Conservation (phyloP, 2,329 filamentous ascomycete genomes). For the Juglanconis oblonga region DNA sequence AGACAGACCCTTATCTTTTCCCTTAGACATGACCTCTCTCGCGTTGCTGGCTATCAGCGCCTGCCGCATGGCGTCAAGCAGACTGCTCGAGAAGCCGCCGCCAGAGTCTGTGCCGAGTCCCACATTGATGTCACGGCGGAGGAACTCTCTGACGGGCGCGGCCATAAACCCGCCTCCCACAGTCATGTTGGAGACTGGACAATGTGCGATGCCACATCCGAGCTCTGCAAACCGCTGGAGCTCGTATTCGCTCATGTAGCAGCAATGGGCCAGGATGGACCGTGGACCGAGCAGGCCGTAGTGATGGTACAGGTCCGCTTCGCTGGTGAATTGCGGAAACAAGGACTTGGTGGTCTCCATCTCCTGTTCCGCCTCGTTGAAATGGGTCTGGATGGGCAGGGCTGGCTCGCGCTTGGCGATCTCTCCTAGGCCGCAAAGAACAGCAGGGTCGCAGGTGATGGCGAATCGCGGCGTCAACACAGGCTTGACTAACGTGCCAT, state of each 20-base stretch:
- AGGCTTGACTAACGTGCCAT: conserved; percentile 40
- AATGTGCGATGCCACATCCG: conserved; percentile 60
- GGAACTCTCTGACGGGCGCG: conserved; percentile 56
- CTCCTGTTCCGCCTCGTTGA: conserved; percentile 63
- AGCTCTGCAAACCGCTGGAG: conserved; percentile 42
- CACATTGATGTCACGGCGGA: conserved; percentile 59
- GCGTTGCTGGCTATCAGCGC: conserved; percentile 55
- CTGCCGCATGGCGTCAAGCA: conserved; percentile 57
- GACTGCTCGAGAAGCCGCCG: conserved; percentile 59
- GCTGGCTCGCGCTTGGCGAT: conserved; percentile 46
- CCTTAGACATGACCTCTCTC: conserved; percentile 37
- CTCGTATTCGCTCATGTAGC: conserved; percentile 57
- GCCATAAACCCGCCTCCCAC: conserved; percentile 61
- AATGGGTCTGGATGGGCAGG: conserved; percentile 63
- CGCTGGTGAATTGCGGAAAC: conserved; percentile 54
- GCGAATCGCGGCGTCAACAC: conserved; percentile 60
- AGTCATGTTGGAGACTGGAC: conserved; percentile 63
- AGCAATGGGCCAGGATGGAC: conserved; percentile 66
- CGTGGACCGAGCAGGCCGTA: conserved; percentile 52
- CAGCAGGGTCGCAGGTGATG: conserved; percentile 53
- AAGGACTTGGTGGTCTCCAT: conserved; percentile 51
- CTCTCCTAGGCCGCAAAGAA: conserved; percentile 54
- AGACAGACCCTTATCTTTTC: conserved; percentile 42
- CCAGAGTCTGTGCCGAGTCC: conserved; percentile 64
- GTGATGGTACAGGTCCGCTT: conserved; percentile 57